These are phyloP conservation scores for Prunella vulgaris DNA, from an alignment of 257 asterid genomes.

Conservation along the genomic window DNA sequence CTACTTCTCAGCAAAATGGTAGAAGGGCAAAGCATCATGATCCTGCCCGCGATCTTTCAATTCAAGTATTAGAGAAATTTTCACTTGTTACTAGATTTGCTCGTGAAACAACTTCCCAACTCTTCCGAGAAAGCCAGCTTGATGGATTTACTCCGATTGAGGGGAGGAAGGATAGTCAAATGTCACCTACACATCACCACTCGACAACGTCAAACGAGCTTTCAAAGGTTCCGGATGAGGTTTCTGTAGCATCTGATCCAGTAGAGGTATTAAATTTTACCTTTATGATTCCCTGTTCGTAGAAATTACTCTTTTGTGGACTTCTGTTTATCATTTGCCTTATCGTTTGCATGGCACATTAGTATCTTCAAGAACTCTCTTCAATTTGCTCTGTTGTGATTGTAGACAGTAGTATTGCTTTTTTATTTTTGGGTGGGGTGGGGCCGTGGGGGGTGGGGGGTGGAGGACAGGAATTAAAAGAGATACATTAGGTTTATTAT, in stretches of 20 bases:
- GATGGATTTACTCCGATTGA: slow-evolving; percentile 59
- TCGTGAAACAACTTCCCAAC: slow-evolving; percentile 98
- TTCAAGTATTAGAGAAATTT: slow-evolving; percentile 91
- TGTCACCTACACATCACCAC: slow-evolving; percentile 30
- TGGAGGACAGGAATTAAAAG: too few relatives aligned
- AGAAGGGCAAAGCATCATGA: slow-evolving; percentile 64
- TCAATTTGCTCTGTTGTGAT: not conserved
- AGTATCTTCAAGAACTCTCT: not conserved
- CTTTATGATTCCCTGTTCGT: slow-evolving; percentile 2
- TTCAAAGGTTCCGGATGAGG: slow-evolving; percentile 34
- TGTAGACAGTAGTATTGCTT: not conserved
- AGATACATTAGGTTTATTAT: not conserved
- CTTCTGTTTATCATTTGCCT: slow-evolving; percentile 3
- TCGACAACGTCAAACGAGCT: slow-evolving; percentile 37
- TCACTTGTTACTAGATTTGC: slow-evolving; percentile 97
- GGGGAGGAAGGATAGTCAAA: slow-evolving; percentile 46
- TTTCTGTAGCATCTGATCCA: slow-evolving; percentile 65
- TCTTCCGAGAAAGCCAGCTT: slow-evolving; percentile 66
- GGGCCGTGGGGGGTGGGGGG: too few relatives aligned
- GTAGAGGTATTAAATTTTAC: slow-evolving; percentile 53
- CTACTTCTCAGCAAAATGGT: slow-evolving; percentile 52
- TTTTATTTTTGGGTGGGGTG: not conserved
- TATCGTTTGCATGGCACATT: not conserved
- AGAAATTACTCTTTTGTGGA: slow-evolving; percentile 5
- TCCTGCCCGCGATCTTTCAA: slow-evolving; percentile 87